Conservation (phyloP, 306 rosid genomes). For the Senna tora region DNA sequence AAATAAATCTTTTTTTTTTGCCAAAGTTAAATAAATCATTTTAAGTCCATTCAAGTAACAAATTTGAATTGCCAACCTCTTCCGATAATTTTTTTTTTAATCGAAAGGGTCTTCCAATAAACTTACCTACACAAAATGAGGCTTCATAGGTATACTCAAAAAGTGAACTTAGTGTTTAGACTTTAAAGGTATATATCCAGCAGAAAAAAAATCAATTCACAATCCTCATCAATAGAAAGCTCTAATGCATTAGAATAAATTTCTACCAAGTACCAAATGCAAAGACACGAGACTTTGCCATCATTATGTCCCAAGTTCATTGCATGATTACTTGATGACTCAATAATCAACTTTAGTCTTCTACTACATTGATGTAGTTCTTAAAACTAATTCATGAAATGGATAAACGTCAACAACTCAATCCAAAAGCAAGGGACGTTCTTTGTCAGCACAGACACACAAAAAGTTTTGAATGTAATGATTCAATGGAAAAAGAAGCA, state of each 20-base stretch:
- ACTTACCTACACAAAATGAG: neutral
- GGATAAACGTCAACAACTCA: constrained; percentile 15
- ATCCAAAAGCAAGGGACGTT: neutral
- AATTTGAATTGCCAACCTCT: neutral
- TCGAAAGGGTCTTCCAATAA: no score
- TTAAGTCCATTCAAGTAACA: neutral
- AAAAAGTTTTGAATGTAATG: neutral
- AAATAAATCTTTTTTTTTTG: neutral
- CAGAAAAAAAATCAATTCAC: constrained; percentile 20
- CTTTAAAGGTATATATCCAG: constrained; percentile 2
- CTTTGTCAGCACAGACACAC: constrained; percentile 10
- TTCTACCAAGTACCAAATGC: constrained; percentile 7
- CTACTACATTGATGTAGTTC: constrained; percentile 4
- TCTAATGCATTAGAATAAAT: neutral
- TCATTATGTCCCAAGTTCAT: constrained; percentile 8
- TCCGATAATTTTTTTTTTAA: no score
- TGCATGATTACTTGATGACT: neutral
- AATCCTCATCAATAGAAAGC: neutral
- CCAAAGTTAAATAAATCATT: neutral
- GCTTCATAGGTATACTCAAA: no score
- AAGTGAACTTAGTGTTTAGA: neutral
- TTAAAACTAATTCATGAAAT: constrained; percentile 7
- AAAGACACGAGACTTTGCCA: constrained; percentile 10
- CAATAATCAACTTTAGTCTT: neutral
- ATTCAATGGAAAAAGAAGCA: constrained; percentile 18